Base-by-base conservation (phyloP, 2,329 filamentous ascomycete genomes). In the Emericellopsis cladophorae region DNA sequence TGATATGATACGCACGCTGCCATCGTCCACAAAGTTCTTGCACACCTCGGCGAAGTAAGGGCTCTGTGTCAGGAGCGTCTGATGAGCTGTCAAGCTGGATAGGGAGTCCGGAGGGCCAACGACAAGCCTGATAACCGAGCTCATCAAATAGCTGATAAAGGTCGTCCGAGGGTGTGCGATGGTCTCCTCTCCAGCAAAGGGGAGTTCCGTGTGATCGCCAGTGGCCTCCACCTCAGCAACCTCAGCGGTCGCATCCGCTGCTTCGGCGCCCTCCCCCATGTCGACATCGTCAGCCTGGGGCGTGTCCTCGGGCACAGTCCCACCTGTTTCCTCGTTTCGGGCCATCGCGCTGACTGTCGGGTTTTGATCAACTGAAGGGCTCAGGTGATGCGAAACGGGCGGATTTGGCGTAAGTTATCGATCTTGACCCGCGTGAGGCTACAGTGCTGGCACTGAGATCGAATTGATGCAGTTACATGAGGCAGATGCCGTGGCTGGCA, bases 71-170 rank as follows among this genome's bases (percentile, higher is more conserved):
- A 96, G 69, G 22, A 95, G 71, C 4, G 69, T 79, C 62, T 94
- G 82, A 59, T 95, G 89, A 7, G 86, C 86, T 21, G 77, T 80
- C 44, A 95, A 71, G 26, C 78, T 67, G 9, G 76, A 78, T 51
- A 74, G 68, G 5, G 77, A 74, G 42, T 70, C 78, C 38, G 62
- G 60, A 37, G 62, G 60, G 11, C 82, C 81, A 16, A 87, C 68
- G n/a, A 78, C 54, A 23, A 88, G 61, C 14, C 77, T 76, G 26
- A 88, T 74, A 10, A 86, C 67, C 1, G 84, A 81, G 46, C 80
- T 86, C 46, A 67, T 72, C 18, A 88, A 67, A 51, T 81, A 84
- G 52, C 65, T 70, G 39, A 71, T 58, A 49, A 76, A 80, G 31
- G 60, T 64, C 6, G 54, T 48, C 48, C 66, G 65, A 40, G 62